Evolutionary conservation across 148 eudicot genomes (phyloP).

Genomic region (Limonium bicolor): DNA sequence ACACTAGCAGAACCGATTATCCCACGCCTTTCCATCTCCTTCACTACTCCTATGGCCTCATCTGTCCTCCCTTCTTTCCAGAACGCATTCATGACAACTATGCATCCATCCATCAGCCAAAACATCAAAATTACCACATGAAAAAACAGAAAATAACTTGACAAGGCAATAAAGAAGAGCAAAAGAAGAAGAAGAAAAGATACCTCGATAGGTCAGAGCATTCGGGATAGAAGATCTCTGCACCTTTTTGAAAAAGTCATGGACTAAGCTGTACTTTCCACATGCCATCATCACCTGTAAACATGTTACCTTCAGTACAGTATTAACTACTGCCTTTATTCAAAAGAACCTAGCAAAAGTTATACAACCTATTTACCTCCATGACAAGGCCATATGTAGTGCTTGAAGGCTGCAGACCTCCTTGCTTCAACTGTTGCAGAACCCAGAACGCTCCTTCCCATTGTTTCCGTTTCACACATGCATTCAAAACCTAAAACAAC

Average conservation of each 20-base stretch:
- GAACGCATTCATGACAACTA: slow-evolving; percentile 71
- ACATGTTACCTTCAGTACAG: too few species aligned
- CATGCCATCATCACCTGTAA: slow-evolving; percentile 88
- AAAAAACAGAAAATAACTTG: too few species aligned
- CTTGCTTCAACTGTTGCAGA: slow-evolving; percentile 63
- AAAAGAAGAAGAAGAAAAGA: slow-evolving; percentile 1
- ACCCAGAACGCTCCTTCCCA: slow-evolving; percentile 97
- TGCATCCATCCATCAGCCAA: too few species aligned
- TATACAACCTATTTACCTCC: slow-evolving; percentile 47
- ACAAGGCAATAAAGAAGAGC: background rate
- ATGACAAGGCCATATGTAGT: slow-evolving; percentile 85
- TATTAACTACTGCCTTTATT: background rate
- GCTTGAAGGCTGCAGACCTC: slow-evolving; percentile 44
- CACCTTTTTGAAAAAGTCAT: slow-evolving; percentile 54
- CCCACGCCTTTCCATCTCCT: slow-evolving; percentile 78
- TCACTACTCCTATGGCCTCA: slow-evolving; percentile 52
- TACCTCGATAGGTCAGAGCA: slow-evolving; percentile 90
- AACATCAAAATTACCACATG: too few species aligned
- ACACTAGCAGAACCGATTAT: slow-evolving; percentile 74
- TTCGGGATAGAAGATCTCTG: slow-evolving; percentile 55
- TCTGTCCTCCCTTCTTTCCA: slow-evolving; percentile 86
- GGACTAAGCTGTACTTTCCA: slow-evolving; percentile 79
- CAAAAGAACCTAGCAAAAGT: background rate
- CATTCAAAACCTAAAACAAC: slow-evolving; percentile 54
- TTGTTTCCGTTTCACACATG: slow-evolving; percentile 65